Evolutionary conservation across 176 grass and related monocot species (phyloP).

Genomic region (Rhynchospora pubera): DNA sequence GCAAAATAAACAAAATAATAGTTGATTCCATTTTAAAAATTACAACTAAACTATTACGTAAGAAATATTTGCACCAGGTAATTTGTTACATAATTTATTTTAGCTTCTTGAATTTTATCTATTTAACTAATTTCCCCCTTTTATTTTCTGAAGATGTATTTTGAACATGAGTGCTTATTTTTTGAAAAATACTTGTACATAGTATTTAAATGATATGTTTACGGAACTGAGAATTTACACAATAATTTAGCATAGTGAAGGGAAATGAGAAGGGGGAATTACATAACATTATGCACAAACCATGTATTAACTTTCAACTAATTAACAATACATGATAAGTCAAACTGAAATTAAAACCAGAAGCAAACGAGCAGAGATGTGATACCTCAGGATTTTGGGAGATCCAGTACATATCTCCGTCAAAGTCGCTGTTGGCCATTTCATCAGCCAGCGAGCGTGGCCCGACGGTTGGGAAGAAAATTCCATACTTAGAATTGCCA

Average conservation of each 20-base stretch:
- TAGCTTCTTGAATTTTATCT: too few relatives aligned
- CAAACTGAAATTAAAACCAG: background rate
- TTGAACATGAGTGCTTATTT: too few relatives aligned
- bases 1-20: background rate
- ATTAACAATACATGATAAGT: background rate
- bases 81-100: too few relatives aligned
- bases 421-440: slow-evolving; percentile 40
- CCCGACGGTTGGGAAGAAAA: slow-evolving; percentile 28
- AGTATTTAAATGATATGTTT: too few relatives aligned
- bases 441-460: slow-evolving; percentile 38
- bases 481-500: slow-evolving; percentile 38
- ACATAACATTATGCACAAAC: background rate
- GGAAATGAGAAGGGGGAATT: background rate
- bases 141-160: too few relatives aligned
- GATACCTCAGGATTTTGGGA: slow-evolving; percentile 29
- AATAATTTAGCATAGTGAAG: background rate
- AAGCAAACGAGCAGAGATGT: background rate
- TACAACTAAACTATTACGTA: background rate
- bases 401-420: slow-evolving; percentile 43
- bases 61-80: background rate
- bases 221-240: background rate
- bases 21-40: background rate
- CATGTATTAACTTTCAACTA: background rate
- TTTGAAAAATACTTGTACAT: too few relatives aligned
- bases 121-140: too few relatives aligned